Evolutionary conservation across 2,329 filamentous ascomycete species (phyloP).

Genomic region (Celoporthe dispersa): DNA sequence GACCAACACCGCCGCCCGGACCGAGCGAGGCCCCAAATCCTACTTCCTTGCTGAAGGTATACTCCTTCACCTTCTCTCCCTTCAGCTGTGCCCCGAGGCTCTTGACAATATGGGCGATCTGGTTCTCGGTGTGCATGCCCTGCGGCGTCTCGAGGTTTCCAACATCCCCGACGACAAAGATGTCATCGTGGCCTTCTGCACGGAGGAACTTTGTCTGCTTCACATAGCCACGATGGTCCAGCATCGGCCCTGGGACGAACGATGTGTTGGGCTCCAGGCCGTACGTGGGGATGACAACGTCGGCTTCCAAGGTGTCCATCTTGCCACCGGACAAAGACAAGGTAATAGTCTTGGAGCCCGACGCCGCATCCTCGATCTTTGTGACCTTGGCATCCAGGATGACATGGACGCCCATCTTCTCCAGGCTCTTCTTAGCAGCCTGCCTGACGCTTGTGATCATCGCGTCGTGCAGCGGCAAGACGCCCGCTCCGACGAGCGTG

Average conservation of each 20-base stretch:
- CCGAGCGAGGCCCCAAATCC: conserved; percentile 35
- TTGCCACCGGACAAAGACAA: conserved; percentile 11
- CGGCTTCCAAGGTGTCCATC: conserved; percentile 43
- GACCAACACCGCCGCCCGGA: conserved; percentile 35
- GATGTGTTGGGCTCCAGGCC: conserved; percentile 51
- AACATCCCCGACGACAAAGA: conserved; percentile 39
- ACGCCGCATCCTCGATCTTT: conserved; percentile 38
- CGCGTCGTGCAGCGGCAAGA: conserved; percentile 44
- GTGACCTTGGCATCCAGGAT: conserved; percentile 25
- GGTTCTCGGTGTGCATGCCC: conserved; percentile 32
- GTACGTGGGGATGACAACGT: conserved; percentile 53
- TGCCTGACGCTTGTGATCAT: conserved; percentile 45
- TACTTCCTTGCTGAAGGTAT: conserved; percentile 29
- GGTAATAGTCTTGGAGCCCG: conserved; percentile 35
- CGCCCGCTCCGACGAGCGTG: conserved; percentile 46
- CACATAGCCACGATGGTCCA: conserved; percentile 35
- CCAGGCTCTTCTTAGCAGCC: conserved; percentile 44
- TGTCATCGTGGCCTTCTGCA: conserved; percentile 36
- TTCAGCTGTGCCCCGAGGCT: conserved; percentile 34
- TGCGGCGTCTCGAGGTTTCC: conserved; percentile 35
- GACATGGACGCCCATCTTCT: conserved; percentile 38
- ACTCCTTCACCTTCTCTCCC: conserved; percentile 23
- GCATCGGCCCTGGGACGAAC: conserved; percentile 35
- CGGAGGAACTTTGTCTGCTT: conserved; percentile 34
- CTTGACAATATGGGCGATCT: conserved; percentile 33